Percentiles rank a stretch among this genome's conserved stretches.
These are phyloP conservation scores for Pueraria montana DNA, from an alignment of 306 rosid genomes.

Conservation along the genomic window DNA sequence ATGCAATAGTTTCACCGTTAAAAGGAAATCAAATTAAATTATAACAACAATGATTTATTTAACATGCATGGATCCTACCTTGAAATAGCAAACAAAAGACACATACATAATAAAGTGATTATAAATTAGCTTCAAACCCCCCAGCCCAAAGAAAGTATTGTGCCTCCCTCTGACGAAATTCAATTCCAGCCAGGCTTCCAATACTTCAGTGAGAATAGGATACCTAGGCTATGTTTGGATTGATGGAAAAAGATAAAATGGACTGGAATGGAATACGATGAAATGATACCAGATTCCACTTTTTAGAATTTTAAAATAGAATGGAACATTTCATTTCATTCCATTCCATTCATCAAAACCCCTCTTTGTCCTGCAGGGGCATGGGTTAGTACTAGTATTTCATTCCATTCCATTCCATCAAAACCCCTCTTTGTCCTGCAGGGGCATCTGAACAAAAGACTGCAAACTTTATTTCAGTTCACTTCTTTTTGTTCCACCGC, in stretches of 20 bases:
- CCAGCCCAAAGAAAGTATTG: neutral
- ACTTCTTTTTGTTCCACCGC: neutral
- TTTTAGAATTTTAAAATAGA: neutral
- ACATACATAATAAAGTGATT: neutral
- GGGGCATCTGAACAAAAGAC: neutral
- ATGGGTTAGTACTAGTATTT: neutral
- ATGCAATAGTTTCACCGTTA: neutral
- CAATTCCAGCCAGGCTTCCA: constrained; percentile 26
- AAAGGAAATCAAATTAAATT: constrained; percentile 18
- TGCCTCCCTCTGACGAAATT: constrained; percentile 11
- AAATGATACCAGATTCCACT: neutral
- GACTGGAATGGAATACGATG: neutral
- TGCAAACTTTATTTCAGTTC: neutral
- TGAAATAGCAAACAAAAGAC: neutral
- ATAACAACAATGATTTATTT: constrained; percentile 1
- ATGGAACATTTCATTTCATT: neutral
- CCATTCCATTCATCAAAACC: neutral
- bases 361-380: neutral
- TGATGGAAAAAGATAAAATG: neutral
- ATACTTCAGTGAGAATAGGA: neutral
- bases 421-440: too few species aligned
- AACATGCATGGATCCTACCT: neutral
- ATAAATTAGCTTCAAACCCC: neutral
- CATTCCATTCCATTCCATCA: neutral
- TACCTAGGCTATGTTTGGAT: neutral